These are phyloP conservation scores for Polychaeton citri DNA, from an alignment of 2,329 filamentous ascomycete species.

Conservation along the genomic window DNA sequence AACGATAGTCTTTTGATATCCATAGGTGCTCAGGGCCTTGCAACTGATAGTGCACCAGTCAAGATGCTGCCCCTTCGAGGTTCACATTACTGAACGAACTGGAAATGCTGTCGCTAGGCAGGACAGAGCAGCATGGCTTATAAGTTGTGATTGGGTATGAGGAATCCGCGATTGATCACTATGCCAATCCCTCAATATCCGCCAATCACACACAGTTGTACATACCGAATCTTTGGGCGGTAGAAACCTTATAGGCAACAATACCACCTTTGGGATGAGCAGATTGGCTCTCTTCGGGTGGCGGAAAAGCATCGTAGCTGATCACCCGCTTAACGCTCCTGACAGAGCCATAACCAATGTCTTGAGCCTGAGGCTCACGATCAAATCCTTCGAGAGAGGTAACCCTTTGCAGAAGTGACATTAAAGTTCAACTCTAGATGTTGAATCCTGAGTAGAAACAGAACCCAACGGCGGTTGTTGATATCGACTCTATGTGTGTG, in stretches of 20 bases:
- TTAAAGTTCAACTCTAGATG: conserved; percentile 8
- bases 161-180: too few species aligned
- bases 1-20: too few species aligned
- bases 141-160: too few species aligned
- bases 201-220: too few species aligned
- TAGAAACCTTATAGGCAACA: conserved; percentile 37
- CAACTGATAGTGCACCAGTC: neutral
- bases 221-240: conserved; percentile 19
- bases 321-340: conserved; percentile 27
- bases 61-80: too few species aligned
- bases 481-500: too few species aligned
- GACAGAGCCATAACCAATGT: conserved; percentile 6
- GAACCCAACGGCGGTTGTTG: too few species aligned
- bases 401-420: conserved; percentile 41
- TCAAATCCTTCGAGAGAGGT: conserved; percentile 37
- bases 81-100: too few species aligned
- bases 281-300: conserved; percentile 22
- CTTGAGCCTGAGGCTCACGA: conserved; percentile 21
- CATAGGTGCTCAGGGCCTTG: too few species aligned
- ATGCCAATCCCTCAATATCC: too few species aligned
- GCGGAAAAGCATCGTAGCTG: conserved; percentile 36
- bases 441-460: neutral
- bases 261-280: conserved; percentile 27
- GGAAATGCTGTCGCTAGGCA: too few species aligned
- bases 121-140: too few species aligned